These are phyloP conservation scores for Torulaspora indica DNA, from an alignment of 805 yeast species.

Conservation along the genomic window DNA sequence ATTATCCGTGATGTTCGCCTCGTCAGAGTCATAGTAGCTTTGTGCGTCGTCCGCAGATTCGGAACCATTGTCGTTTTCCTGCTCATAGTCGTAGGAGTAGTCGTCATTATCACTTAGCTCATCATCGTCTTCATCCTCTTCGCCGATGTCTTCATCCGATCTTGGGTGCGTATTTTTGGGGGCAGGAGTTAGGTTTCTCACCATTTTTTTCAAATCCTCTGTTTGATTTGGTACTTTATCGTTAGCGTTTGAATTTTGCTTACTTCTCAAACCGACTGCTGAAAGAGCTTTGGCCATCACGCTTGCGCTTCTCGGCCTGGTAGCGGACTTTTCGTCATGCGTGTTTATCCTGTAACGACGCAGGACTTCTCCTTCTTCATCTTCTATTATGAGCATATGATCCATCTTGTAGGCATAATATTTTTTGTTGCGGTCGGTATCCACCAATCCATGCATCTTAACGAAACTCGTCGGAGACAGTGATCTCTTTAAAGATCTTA, in stretches of 20 bases:
- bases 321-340: conserved; percentile 34
- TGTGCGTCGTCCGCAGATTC: conserved; percentile 16
- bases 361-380: conserved; percentile 86
- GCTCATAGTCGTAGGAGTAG: conserved; percentile 24
- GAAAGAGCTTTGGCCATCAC: conserved; percentile 47
- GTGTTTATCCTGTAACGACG: conserved; percentile 74
- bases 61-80: conserved; percentile 23
- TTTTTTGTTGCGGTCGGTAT: conserved; percentile 22
- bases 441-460: conserved; percentile 21
- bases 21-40: conserved; percentile 27
- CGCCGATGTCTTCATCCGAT: conserved; percentile 16
- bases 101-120: conserved; percentile 23
- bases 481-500: conserved; percentile 28
- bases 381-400: conserved; percentile 75
- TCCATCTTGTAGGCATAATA: conserved; percentile 74
- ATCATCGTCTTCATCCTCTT: conserved; percentile 22
- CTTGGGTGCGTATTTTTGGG: conserved; percentile 9
- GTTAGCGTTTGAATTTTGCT: not conserved
- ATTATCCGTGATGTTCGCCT: conserved; percentile 17
- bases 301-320: conserved; percentile 23
- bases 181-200: conserved; percentile 19
- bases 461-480: conserved; percentile 23
- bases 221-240: conserved; percentile 1
- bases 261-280: conserved; percentile 48
- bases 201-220: conserved; percentile 13